A percentile compares a stretch with the other conserved stretches of the same genome.
These are phyloP conservation scores for Monosporascus sp. DNA, from an alignment of 2,329 filamentous ascomycete species.

Conservation along the genomic window DNA sequence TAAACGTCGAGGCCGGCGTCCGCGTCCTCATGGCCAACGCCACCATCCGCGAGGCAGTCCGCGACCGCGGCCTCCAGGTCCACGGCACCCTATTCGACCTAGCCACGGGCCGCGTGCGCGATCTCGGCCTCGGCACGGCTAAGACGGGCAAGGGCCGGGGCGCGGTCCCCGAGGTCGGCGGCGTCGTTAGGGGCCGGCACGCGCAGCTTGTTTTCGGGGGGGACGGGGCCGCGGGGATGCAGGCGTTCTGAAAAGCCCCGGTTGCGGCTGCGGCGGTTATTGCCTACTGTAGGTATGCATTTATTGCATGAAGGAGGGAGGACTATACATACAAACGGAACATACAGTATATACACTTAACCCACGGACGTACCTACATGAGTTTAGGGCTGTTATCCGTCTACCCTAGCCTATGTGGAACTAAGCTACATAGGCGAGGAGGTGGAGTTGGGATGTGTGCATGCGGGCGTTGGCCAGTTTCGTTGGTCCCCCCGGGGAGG, in stretches of 20 bases:
- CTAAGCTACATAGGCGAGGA: no score
- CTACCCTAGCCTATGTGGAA: no score
- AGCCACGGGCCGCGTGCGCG: constrained; percentile 39
- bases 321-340: no score
- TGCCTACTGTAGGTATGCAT: no score
- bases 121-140: constrained; percentile 40
- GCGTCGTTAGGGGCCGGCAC: constrained; percentile 42
- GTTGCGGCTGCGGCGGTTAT: no score
- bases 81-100: constrained; percentile 75
- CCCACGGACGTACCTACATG: no score
- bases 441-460: no score
- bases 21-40: constrained; percentile 63
- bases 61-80: constrained; percentile 64
- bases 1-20: constrained; percentile 69
- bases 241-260: constrained; percentile 10
- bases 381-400: no score
- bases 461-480: no score
- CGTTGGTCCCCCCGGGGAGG: no score
- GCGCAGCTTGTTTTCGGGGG: constrained; percentile 45
- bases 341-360: no score
- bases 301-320: no score
- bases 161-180: constrained; percentile 14
- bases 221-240: constrained; percentile 21
- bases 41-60: constrained; percentile 63
- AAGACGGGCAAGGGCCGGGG: constrained; percentile 13